Evolutionary conservation across 352 stramenopile species (phyloP).

Genomic region (Globisporangium irregulare): DNA sequence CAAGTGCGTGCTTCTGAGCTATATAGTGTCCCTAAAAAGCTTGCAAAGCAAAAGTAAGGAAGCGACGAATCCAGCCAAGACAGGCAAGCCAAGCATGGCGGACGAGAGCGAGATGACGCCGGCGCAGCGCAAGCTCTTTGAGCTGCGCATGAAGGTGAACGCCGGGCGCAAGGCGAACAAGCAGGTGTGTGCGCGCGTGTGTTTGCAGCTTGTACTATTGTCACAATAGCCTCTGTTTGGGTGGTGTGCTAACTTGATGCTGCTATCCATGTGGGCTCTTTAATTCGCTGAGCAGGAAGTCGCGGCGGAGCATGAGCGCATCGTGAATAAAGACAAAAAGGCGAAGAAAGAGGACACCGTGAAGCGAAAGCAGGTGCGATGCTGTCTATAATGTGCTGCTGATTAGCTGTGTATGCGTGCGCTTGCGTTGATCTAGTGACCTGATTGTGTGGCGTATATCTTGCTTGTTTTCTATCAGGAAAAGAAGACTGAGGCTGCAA

Average conservation of each 20-base stretch:
- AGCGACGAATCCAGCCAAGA: neutral
- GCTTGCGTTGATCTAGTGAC: neutral
- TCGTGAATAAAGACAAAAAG: constrained; percentile 69
- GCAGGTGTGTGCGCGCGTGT: constrained; percentile 29
- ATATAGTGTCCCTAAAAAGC: too few relatives aligned
- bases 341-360: constrained; percentile 49
- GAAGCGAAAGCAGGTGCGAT: constrained; percentile 49
- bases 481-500: constrained; percentile 41
- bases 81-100: constrained; percentile 18
- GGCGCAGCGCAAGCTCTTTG: constrained; percentile 78
- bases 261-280: neutral
- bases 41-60: neutral
- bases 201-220: neutral
- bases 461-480: constrained; percentile 30
- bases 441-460: neutral
- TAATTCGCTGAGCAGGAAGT: constrained; percentile 44
- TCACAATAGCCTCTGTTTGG: neutral
- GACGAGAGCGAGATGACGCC: constrained; percentile 65
- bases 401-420: neutral
- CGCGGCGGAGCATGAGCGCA: constrained; percentile 60
- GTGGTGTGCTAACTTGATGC: neutral
- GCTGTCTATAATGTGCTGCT: neutral
- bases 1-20: neutral
- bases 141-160: constrained; percentile 86
- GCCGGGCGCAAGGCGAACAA: constrained; percentile 79